Evolutionary conservation across 768 basidiomycete genomes (phyloP), one percentile per base, ranked within the genome.

Genomic region (Epithele typhae): DNA sequence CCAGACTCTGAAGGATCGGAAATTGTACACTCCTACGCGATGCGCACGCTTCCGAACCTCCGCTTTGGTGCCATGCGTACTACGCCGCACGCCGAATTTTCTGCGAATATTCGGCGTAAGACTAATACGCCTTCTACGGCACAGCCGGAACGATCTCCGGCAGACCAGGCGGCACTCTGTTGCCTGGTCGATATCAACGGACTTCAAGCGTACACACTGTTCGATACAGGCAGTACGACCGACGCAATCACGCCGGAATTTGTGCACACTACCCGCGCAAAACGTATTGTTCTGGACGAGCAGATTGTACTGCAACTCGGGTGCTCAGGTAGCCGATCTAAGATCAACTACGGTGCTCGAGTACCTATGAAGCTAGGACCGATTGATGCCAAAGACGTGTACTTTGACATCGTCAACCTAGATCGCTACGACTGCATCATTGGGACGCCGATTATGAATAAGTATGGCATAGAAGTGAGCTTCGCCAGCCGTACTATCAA

Each of bases 241-340:
- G 57, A 59, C 21, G 56, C 55, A 9, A 38, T 62, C 3, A 55
- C 51, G 10, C 62, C 60, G 0, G 51, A 55, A 0, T 60, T 66
- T n/a, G 54, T 56, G 0, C 34, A 37, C 10, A 48, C 59, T 0
- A 34, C 56, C 0, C 48, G 48, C 11, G 8, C 56, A 1, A 24
- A 44, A 8, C 37, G 45, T 17, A 45, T 52, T 10, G 39, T 39
- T 11, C 43, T 64, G n/a, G 40, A 53, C 3, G 36, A 51, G 3
- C 58, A 46, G 12, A 42, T 62, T 3, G 35, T 45, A 1, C 49
- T 72, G 1, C 66, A 69, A 32, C 42, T 72, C 11, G 67, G 68
- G 1, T 65, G 59, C 0, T 48, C 60, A 0, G 65, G 69, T 0
- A 68, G 66, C 37, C 51, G 56, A 2, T 59, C 67, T 0, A 53